A percentile compares a stretch with the other conserved stretches of the same genome.
Conservation (phyloP, 1,284 basidiomycete species). For the Naganishia albida region DNA sequence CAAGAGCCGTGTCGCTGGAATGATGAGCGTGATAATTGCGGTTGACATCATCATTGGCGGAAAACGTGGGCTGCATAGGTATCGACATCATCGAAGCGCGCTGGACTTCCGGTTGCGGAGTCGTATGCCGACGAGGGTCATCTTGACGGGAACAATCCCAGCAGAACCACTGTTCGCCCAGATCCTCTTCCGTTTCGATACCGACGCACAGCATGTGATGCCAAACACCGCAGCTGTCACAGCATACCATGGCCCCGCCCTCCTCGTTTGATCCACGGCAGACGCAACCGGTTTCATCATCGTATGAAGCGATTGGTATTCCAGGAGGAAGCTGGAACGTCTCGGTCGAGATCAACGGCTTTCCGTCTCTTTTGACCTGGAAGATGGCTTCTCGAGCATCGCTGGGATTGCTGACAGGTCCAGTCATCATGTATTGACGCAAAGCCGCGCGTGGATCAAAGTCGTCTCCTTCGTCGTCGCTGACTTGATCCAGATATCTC, state of each 20-base stretch:
- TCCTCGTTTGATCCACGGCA: slow-evolving; percentile 42
- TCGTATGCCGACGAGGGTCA: background rate
- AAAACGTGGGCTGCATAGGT: slow-evolving; percentile 18
- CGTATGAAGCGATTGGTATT: slow-evolving; percentile 28
- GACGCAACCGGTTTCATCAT: slow-evolving; percentile 32
- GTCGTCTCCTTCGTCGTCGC: slow-evolving; percentile 54
- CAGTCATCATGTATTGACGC: slow-evolving; percentile 5
- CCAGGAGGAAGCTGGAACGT: slow-evolving; percentile 19
- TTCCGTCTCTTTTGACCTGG: slow-evolving; percentile 27
- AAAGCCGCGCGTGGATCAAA: slow-evolving; percentile 18
- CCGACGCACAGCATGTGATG: slow-evolving; percentile 48
- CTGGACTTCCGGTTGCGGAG: background rate
- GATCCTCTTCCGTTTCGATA: slow-evolving; percentile 41
- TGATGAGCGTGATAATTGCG: slow-evolving; percentile 29
- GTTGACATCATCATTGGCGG: slow-evolving; percentile 24
- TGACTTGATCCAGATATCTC: slow-evolving; percentile 34
- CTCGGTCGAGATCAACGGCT: slow-evolving; percentile 22
- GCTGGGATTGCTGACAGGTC: slow-evolving; percentile 11
- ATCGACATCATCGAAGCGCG: background rate
- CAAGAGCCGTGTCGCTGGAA: slow-evolving; percentile 31
- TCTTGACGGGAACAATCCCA: slow-evolving; percentile 32
- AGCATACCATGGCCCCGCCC: slow-evolving; percentile 45
- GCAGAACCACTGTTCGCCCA: slow-evolving; percentile 49
- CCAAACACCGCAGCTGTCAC: slow-evolving; percentile 47
- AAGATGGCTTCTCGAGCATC: slow-evolving; percentile 32